Base-by-base conservation (phyloP, 306 rosid genomes). In the Gastrolobium bilobum region DNA sequence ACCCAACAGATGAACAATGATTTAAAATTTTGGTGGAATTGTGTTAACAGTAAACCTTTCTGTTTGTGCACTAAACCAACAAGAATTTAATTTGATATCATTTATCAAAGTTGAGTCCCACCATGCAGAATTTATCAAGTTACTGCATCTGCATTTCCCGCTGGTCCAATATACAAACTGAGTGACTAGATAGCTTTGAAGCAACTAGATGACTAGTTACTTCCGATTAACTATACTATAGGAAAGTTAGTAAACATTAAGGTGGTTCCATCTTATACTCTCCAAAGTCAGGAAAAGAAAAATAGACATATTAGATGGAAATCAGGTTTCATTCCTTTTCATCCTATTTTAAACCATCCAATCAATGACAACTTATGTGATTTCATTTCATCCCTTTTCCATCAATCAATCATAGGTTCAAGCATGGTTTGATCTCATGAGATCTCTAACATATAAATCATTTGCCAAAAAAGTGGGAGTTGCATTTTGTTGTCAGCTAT, bases 401-500 rank as follows among this genome's bases (percentile, higher is more conserved):
- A 20, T 20, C 26, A 20, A 20, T 20, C 26, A 20, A 20, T 20
- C 26, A 20, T 20, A 20, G 34, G 35, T 35, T 70, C 10, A 8
- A 14, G 38, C 76, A 52, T 37, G 61, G 50, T 38, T 37, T 64
- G 34, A 64, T 64, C 70, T 63, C 69, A 60, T 33, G 67, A 10
- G 10, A 15, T 7, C 62, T 58, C 38, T 30, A 29, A 30, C 8
- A 14, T 54, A 20, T 15, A 54, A 43, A 72, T 39, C 67, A 11
- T 56, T 26, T 2, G 53, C 13, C 54, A n/a, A 57, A 56, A 56
- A 37, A n/a, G 34, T 50, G 8, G 35, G 13, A 9, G 53, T 40
- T 26, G 72, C 9, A 1, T 8, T n/a, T 51, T 8, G 47, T 50
- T 61, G 75, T 51, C 44, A 10, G 26, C 44, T 8, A 38, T 42